These are phyloP conservation scores for Aureobasidium sp. DNA, from an alignment of 2,329 filamentous ascomycete genomes.

Conservation along the genomic window DNA sequence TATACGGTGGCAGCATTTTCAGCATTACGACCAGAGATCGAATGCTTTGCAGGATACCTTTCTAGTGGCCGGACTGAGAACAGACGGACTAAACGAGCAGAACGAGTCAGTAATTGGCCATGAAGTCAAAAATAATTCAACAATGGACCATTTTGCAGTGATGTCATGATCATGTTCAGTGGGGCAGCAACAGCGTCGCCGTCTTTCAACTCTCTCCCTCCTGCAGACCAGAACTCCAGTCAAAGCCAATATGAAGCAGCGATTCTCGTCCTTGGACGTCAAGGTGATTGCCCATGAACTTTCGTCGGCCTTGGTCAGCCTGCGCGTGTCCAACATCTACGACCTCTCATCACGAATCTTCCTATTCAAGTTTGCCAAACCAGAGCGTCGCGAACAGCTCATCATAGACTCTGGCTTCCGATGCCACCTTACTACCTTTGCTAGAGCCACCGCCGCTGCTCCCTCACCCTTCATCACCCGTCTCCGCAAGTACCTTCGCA, in stretches of 20 bases:
- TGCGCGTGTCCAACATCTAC: conserved; percentile 89
- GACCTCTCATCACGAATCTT: conserved; percentile 95
- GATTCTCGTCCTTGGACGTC: conserved; percentile 71
- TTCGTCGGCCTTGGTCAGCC: conserved; percentile 60
- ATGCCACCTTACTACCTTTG: conserved; percentile 86
- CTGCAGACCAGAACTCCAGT: too few species aligned
- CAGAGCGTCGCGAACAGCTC: conserved; percentile 79
- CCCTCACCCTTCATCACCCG: conserved; percentile 80
- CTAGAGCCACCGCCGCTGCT: conserved; percentile 72
- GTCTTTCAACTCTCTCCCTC: background rate
- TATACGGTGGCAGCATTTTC: background rate
- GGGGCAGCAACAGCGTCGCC: background rate
- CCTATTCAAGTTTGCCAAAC: conserved; percentile 88
- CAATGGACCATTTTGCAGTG: conserved; percentile 4
- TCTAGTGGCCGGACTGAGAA: background rate
- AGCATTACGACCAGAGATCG: background rate
- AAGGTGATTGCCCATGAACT: conserved; percentile 95
- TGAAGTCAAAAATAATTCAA: background rate
- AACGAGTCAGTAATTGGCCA: background rate
- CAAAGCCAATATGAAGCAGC: conserved; percentile 56
- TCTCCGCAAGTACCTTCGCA: conserved; percentile 81
- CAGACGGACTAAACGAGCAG: background rate
- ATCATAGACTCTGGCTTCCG: conserved; percentile 93
- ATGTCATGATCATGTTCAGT: conserved; percentile 3
- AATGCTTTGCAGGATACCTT: background rate